Conservation (phyloP, 2,329 filamentous ascomycete genomes). For the Colletotrichum limetticola region DNA sequence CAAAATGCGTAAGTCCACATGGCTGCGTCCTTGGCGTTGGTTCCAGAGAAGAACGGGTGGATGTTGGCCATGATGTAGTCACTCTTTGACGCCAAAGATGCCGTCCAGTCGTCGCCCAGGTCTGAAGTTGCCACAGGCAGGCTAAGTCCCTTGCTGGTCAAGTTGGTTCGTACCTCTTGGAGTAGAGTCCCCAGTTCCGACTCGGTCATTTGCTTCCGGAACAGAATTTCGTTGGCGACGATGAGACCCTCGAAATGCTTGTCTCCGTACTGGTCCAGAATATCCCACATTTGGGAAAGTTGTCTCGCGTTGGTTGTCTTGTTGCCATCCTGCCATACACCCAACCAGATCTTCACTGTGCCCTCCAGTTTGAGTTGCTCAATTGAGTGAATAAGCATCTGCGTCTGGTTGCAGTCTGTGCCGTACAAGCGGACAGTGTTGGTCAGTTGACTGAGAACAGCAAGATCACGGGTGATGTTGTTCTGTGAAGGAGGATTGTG, state of each 20-base stretch:
- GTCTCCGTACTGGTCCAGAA: slow-evolving; percentile 76
- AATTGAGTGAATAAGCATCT: slow-evolving; percentile 90
- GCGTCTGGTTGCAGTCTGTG: slow-evolving; percentile 96
- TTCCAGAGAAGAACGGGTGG: slow-evolving; percentile 93
- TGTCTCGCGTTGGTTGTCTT: slow-evolving; percentile 86
- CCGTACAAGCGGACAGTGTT: slow-evolving; percentile 91
- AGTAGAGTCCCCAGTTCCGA: slow-evolving; percentile 73
- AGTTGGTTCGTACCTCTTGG: slow-evolving; percentile 74
- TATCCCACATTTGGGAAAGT: slow-evolving; percentile 83
- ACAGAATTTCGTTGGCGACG: slow-evolving; percentile 82
- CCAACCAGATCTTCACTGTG: slow-evolving; percentile 89
- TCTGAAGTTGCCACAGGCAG: slow-evolving; percentile 89
- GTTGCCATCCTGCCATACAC: slow-evolving; percentile 92
- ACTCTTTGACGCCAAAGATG: slow-evolving; percentile 73
- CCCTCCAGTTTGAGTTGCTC: slow-evolving; percentile 76
- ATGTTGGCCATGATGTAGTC: slow-evolving; percentile 97
- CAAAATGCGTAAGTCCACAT: slow-evolving; percentile 89
- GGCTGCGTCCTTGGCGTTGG: slow-evolving; percentile 74
- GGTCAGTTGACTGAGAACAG: slow-evolving; percentile 89
- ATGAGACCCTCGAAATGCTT: slow-evolving; percentile 85
- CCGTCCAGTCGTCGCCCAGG: slow-evolving; percentile 87
- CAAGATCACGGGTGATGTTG: slow-evolving; percentile 91
- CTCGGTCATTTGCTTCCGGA: slow-evolving; percentile 79
- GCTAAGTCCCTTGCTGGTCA: slow-evolving; percentile 70
- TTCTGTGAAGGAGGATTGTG: slow-evolving; percentile 86